Evolutionary conservation across 1,139 yeast species (phyloP).

Genomic region (Saccharomyces hybrid): DNA sequence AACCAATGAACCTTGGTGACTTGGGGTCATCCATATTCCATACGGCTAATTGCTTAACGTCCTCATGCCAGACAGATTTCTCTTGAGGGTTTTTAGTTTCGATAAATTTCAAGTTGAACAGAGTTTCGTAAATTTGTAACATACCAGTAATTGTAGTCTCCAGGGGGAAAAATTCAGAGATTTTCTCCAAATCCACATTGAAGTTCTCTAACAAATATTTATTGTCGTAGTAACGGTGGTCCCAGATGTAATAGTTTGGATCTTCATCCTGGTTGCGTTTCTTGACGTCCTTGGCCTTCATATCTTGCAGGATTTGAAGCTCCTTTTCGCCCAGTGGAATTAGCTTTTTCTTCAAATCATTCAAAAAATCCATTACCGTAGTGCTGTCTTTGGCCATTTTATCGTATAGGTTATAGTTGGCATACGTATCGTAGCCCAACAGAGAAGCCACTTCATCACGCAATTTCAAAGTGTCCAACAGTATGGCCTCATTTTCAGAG

Average conservation of each 20-base stretch:
- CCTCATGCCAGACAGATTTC: constrained; percentile 61
- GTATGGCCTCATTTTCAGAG: constrained; percentile 52
- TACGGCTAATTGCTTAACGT: constrained; percentile 67
- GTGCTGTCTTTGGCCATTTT: constrained; percentile 69
- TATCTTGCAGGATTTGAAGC: constrained; percentile 38
- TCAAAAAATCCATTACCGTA: constrained; percentile 52
- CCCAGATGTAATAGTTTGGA: constrained; percentile 64
- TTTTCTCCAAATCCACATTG: constrained; percentile 62
- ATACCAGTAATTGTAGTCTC: constrained; percentile 58
- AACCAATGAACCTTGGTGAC: constrained; percentile 60
- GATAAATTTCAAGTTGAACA: constrained; percentile 60
- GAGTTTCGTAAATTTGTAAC: constrained; percentile 60
- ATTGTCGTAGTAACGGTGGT: constrained; percentile 57
- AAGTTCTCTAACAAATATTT: constrained; percentile 57
- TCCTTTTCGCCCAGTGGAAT: constrained; percentile 54
- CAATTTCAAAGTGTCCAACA: constrained; percentile 50
- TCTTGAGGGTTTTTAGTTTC: constrained; percentile 38
- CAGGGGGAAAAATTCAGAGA: constrained; percentile 74
- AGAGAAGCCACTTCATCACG: constrained; percentile 56
- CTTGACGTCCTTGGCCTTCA: constrained; percentile 49
- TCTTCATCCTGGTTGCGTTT: constrained; percentile 37
- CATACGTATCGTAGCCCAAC: constrained; percentile 59
- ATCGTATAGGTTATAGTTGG: constrained; percentile 64
- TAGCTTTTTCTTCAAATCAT: constrained; percentile 52
- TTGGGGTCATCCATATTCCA: constrained; percentile 50